Evolutionary conservation across 306 rosid species (phyloP), one percentile per base, ranked within the genome.

Genomic region (Parietaria judaica): DNA sequence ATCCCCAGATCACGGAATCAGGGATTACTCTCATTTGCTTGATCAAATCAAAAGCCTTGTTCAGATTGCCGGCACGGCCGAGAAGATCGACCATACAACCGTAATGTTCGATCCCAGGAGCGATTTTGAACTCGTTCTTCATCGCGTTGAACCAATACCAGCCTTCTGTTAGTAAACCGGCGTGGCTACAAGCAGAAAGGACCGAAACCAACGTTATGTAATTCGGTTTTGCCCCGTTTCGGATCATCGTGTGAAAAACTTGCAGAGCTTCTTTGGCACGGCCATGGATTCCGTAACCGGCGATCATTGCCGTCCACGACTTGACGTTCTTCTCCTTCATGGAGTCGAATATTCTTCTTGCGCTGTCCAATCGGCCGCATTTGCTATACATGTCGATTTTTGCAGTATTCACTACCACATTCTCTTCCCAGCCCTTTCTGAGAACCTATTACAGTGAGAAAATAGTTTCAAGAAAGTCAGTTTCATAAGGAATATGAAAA

Each of bases 361-460:
- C 63, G 8, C 50, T 50, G 15, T 71, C 75, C 10, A 64, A 11
- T 6, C n/a, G 43, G 16, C 75, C 75, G 36, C 75, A 71, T 51
- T 66, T 66, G 47, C 70, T 57, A 36, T 71, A 71, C 75, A 71
- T 71, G 65, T 71, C 75, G 10, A 71, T 43, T 15, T 64, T 41
- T 1, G 70, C 57, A 17, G 75, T 71, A 50, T 62, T 54, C n/a
- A 71, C 75, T 51, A 79, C 69, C 64, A 80, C 74, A 14, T 83
- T 79, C 53, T 80, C 84, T 72, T 85, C 89, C 83, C 80, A 68
- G 60, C 68, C 75, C 87, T 61, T 79, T 77, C 71, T 85, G 71
- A 83, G 79, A 63, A 79, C 86, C 95, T 87, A 59, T 48, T 41
- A 11, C 37, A 46, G 45, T 41, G 45, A 49, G 13, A 49, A 23